Percentiles rank a stretch among this genome's conserved stretches.
Conservation (phyloP, 768 basidiomycete genomes). For the Mycena galericulata region DNA sequence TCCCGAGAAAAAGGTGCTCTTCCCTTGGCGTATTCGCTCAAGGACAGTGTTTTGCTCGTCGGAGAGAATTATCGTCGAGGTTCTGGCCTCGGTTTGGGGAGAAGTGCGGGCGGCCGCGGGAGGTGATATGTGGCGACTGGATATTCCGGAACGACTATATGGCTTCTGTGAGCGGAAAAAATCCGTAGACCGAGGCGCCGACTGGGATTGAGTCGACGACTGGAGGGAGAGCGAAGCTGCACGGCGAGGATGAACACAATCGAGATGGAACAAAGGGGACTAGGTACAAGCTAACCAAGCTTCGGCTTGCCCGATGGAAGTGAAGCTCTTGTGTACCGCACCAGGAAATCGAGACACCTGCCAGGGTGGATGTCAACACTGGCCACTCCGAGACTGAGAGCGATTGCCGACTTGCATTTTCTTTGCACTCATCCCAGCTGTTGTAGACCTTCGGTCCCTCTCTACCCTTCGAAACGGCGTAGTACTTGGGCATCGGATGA, state of each 20-base stretch:
- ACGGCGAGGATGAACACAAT: not conserved
- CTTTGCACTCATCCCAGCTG: slow-evolving; percentile 71
- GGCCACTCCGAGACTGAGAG: not conserved
- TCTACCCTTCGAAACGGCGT: slow-evolving; percentile 70
- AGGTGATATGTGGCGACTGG: not conserved
- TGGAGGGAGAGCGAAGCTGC: slow-evolving; percentile 17
- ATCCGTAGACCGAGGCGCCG: not conserved
- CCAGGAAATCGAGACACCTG: slow-evolving; percentile 67
- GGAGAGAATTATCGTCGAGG: slow-evolving; percentile 54
- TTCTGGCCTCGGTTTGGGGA: not conserved
- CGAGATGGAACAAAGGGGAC: not conserved
- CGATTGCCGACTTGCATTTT: slow-evolving; percentile 50
- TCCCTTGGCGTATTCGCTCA: slow-evolving; percentile 64
- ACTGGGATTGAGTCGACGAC: slow-evolving; percentile 4
- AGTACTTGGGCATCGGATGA: slow-evolving; percentile 55
- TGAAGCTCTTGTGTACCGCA: slow-evolving; percentile 66
- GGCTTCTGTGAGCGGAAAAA: slow-evolving; percentile 10
- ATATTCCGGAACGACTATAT: not conserved
- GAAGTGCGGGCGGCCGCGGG: not conserved
- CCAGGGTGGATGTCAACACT: not conserved
- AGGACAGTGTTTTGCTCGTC: slow-evolving; percentile 65
- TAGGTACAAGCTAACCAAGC: slow-evolving; percentile 58
- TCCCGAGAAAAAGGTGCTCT: slow-evolving; percentile 88
- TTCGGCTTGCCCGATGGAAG: slow-evolving; percentile 57
- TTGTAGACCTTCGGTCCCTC: slow-evolving; percentile 68